A percentile compares a stretch with the other conserved stretches of the same genome.
Evolutionary conservation across 192 early-diverging fungal species (phyloP).

Genomic region (Coemansia sp.): DNA sequence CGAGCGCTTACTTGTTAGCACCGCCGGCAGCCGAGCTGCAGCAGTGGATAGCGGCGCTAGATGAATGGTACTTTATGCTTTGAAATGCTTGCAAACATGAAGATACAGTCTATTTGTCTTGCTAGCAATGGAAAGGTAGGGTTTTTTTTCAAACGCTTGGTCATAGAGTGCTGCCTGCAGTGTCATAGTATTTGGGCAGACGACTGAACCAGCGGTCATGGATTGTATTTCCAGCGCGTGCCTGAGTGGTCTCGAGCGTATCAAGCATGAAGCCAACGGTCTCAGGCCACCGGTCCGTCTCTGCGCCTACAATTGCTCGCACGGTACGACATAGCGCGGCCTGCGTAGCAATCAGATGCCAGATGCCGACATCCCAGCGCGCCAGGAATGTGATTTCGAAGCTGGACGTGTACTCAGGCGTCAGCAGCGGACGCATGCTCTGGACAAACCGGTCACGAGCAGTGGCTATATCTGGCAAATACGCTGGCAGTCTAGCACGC

Average conservation of each 20-base stretch:
- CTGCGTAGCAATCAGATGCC: conserved; percentile 43
- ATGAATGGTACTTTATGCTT: conserved; percentile 50
- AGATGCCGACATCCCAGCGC: conserved; percentile 40
- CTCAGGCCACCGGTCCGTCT: conserved; percentile 45
- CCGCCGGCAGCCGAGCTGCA: conserved; percentile 30
- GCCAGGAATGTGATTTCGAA: conserved; percentile 45
- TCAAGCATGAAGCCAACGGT: conserved; percentile 43
- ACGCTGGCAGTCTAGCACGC: conserved; percentile 26
- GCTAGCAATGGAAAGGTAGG: too few species aligned
- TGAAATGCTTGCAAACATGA: not conserved
- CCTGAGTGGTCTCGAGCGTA: conserved; percentile 21
- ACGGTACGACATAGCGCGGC: conserved; percentile 25
- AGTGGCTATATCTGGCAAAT: conserved; percentile 39
- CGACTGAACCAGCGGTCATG: conserved; percentile 39
- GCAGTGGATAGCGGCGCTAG: conserved; percentile 52
- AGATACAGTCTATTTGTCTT: too few species aligned
- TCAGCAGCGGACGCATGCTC: conserved; percentile 27
- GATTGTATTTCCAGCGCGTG: not conserved
- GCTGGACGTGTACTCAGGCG: conserved; percentile 15
- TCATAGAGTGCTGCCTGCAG: too few species aligned
- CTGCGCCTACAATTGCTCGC: conserved; percentile 37
- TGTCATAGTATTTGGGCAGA: conserved; percentile 34
- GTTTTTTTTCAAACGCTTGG: too few species aligned
- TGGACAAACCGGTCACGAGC: conserved; percentile 28
- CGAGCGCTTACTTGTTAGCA: conserved; percentile 34